Conservation (phyloP, 2,329 filamentous ascomycete genomes). For the Fusarium transvaalense region DNA sequence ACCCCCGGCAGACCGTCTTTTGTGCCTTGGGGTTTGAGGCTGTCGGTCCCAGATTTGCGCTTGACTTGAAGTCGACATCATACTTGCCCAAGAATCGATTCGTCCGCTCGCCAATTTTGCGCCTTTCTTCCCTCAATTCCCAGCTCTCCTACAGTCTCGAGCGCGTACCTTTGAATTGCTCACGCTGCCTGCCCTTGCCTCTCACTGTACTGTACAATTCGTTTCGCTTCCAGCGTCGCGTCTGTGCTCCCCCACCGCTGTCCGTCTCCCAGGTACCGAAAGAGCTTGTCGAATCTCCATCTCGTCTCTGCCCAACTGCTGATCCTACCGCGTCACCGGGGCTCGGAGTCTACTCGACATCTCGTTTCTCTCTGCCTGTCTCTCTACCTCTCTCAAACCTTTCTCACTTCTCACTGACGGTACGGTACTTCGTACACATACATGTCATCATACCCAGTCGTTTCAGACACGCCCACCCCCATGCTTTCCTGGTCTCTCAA, state of each 20-base stretch:
- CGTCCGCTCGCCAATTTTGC: slow-evolving; percentile 43
- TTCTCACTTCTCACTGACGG: slow-evolving; percentile 40
- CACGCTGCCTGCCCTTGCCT: slow-evolving; percentile 24
- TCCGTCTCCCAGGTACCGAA: slow-evolving; percentile 42
- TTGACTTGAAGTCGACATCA: slow-evolving; percentile 48
- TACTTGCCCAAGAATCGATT: slow-evolving; percentile 43
- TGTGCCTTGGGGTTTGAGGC: slow-evolving; percentile 45
- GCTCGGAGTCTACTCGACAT: slow-evolving; percentile 41
- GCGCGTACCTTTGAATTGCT: slow-evolving; percentile 31
- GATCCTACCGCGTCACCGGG: slow-evolving; percentile 48
- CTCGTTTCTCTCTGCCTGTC: slow-evolving; percentile 28
- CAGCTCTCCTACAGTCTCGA: slow-evolving; percentile 23
- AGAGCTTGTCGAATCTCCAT: slow-evolving; percentile 48
- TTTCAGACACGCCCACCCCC: slow-evolving; percentile 51
- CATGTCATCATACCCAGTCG: slow-evolving; percentile 49
- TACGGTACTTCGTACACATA: slow-evolving; percentile 46
- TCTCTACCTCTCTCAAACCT: slow-evolving; percentile 42
- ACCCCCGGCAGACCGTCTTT: slow-evolving; percentile 50
- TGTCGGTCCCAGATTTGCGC: slow-evolving; percentile 39
- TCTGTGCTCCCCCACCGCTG: slow-evolving; percentile 47
- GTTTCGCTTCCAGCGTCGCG: slow-evolving; percentile 40
- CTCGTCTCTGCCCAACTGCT: slow-evolving; percentile 50
- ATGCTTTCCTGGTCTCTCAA: slow-evolving; percentile 48
- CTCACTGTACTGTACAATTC: slow-evolving; percentile 23
- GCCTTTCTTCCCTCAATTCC: slow-evolving; percentile 41